Conservation (phyloP, 2,329 filamentous ascomycete genomes). For the Colletotrichum cereale region DNA sequence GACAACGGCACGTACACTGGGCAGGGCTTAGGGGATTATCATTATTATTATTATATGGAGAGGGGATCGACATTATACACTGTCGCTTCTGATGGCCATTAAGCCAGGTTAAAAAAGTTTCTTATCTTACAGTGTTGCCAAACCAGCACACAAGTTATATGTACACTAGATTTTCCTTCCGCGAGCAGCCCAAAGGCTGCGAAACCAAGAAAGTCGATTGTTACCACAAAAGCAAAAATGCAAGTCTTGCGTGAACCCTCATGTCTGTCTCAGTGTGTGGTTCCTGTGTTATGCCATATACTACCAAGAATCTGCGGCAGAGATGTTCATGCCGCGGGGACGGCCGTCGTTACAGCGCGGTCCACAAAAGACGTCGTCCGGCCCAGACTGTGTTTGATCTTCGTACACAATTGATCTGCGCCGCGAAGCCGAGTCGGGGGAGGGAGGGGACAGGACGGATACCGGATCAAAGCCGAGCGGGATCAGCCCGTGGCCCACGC, state of each 20-base stretch:
- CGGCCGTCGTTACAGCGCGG: not conserved
- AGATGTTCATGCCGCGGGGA: slow-evolving; percentile 15
- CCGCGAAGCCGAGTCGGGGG: slow-evolving; percentile 3
- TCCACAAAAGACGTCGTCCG: slow-evolving; percentile 9
- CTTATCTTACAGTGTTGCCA: slow-evolving; percentile 1
- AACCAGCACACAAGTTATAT: slow-evolving; percentile 15
- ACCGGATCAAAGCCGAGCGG: slow-evolving; percentile 19
- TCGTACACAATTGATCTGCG: slow-evolving; percentile 18
- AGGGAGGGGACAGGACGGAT: not conserved
- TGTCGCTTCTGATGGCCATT: slow-evolving; percentile 22
- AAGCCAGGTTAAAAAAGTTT: slow-evolving; percentile 28
- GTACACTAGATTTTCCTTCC: slow-evolving; percentile 35
- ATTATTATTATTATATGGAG: not conserved
- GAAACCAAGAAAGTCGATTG: slow-evolving; percentile 28
- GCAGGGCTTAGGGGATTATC: not conserved
- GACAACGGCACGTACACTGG: slow-evolving; percentile 7
- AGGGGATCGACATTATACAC: slow-evolving; percentile 9
- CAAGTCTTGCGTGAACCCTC: not conserved
- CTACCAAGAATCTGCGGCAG: slow-evolving; percentile 8
- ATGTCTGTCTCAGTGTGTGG: slow-evolving; percentile 7
- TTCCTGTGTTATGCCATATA: not conserved
- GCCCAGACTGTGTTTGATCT: slow-evolving; percentile 28
- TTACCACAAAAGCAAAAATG: not conserved
- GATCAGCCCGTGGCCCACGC: slow-evolving; percentile 10
- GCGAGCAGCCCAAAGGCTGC: slow-evolving; percentile 15